Base-by-base conservation (phyloP, 257 asterid genomes). In the Knoxia roxburghii region DNA sequence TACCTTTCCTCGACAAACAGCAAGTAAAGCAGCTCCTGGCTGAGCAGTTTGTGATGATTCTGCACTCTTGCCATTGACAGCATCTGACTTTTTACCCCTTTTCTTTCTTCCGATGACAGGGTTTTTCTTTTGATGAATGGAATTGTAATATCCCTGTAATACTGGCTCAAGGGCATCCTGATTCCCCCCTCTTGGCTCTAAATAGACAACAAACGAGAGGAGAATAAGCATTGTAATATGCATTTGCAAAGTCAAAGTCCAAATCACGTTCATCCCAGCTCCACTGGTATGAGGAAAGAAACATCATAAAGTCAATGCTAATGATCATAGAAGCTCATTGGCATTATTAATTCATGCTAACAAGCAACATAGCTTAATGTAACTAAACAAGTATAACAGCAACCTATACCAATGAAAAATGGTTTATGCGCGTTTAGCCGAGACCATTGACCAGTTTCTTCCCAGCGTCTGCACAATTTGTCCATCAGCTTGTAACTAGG, bases 1-100 rank as follows among this genome's bases (percentile, higher is more conserved):
- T 85, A 93, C 99, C 99, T 88, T 90, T 79, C 99, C 99, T 68
- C 99, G 90, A 73, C 99, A 90, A 82, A 90, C 99, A 21, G 99
- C 99, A 69, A 94, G 83, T 77, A 94, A 93, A 73, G 96, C 88
- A 79, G 96, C 97, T 51, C 97, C 98, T 52, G 75, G 84, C 48
- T 66, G 73, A 55, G 70, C 53, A 51, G 68, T 82, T 75, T 69
- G 73, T 39, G 61, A 58, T 68, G 83, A 61, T 64, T 75, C 83
- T 56, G 61, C 58, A 67, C 67, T 30, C 33, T 68, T 74, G 65
- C 76, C 78, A 72, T 68, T 77, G 64, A 71, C 83, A 56, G 72
- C 76, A 67, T 86, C 93, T 14, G 83, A 76, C 65, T 45, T 85
- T 77, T 84, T 88, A 37, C 84, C 78, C 66, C 78, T 78, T 49